phyloP scores from a whole-genome alignment of 1,139 yeast genomes.

The Taiozyma sp. region DNA sequence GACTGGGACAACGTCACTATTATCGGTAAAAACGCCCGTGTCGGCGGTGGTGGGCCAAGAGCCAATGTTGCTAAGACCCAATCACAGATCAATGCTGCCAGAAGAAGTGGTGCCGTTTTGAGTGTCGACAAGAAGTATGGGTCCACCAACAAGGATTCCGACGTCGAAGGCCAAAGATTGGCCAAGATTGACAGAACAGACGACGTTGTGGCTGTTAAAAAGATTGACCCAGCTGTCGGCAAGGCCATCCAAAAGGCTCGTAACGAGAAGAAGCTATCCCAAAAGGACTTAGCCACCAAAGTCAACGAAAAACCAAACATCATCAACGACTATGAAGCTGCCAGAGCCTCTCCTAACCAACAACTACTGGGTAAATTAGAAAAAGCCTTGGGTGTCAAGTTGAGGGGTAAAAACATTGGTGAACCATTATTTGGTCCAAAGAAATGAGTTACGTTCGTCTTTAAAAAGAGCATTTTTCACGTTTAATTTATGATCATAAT shows the following conservation, averaged over 20 bases:
- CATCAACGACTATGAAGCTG: conserved; percentile 94
- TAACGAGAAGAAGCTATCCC: conserved; percentile 83
- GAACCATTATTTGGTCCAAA: conserved; percentile 58
- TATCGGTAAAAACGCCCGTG: conserved; percentile 84
- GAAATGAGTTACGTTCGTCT: conserved; percentile 20
- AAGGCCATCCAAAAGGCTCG: conserved; percentile 83
- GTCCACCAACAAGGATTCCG: conserved; percentile 54
- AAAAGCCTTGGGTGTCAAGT: conserved; percentile 88
- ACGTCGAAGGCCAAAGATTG: conserved; percentile 91
- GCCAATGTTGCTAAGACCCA: conserved; percentile 75
- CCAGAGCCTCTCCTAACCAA: conserved; percentile 95
- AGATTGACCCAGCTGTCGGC: conserved; percentile 79
- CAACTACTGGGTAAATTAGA: conserved; percentile 89
- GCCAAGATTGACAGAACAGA: conserved; percentile 91
- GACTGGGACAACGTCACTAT: conserved; percentile 92
- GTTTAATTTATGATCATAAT: background rate
- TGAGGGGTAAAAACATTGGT: conserved; percentile 95
- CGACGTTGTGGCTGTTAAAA: conserved; percentile 90
- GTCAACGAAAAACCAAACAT: conserved; percentile 95
- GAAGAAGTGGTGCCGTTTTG: conserved; percentile 84
- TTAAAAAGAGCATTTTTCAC: background rate
- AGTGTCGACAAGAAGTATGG: conserved; percentile 93
- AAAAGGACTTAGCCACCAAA: conserved; percentile 93
- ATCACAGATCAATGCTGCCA: conserved; percentile 84
- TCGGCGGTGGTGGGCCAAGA: conserved; percentile 87